Conservation (phyloP, 805 yeast genomes). For the Candida stauntonica region DNA sequence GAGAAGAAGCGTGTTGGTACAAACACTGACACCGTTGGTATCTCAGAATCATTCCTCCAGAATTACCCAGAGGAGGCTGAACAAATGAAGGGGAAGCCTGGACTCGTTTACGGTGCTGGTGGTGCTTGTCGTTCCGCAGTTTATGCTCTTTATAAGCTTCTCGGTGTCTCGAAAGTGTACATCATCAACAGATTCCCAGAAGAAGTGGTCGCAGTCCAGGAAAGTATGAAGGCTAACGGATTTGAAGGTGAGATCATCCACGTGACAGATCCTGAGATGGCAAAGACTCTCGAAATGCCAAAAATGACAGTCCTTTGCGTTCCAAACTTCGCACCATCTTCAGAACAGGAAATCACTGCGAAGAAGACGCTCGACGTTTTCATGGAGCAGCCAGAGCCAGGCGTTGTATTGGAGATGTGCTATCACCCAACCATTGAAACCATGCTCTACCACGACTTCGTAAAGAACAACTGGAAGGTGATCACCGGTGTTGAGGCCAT, state of each 20-base stretch:
- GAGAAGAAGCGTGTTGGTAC: conserved; percentile 18
- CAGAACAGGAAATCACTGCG: conserved; percentile 18
- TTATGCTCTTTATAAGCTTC: conserved; percentile 20
- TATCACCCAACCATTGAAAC: conserved; percentile 25
- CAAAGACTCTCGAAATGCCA: conserved; percentile 16
- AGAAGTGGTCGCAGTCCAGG: conserved; percentile 18
- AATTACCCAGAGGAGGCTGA: conserved; percentile 20
- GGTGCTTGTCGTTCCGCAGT: conserved; percentile 28
- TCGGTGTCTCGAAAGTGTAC: conserved; percentile 24
- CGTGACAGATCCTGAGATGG: conserved; percentile 20
- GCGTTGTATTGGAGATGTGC: conserved; percentile 26
- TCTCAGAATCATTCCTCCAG: conserved; percentile 18
- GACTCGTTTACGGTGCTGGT: conserved; percentile 27
- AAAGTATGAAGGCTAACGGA: conserved; percentile 20
- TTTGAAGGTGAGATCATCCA: conserved; percentile 26
- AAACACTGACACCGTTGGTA: conserved; percentile 27
- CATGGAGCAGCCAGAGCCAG: conserved; percentile 13
- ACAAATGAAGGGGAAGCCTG: conserved; percentile 15
- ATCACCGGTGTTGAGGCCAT: conserved; percentile 26
- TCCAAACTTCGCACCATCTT: conserved; percentile 21
- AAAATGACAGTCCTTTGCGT: conserved; percentile 22
- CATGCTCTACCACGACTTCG: conserved; percentile 16
- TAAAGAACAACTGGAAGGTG: conserved; percentile 19
- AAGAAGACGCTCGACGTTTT: conserved; percentile 24
- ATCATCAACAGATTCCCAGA: conserved; percentile 23